Percentiles rank a stretch among this genome's conserved stretches.
Conservation (phyloP, 441 rosid species). For the Gossypium trilobum region DNA sequence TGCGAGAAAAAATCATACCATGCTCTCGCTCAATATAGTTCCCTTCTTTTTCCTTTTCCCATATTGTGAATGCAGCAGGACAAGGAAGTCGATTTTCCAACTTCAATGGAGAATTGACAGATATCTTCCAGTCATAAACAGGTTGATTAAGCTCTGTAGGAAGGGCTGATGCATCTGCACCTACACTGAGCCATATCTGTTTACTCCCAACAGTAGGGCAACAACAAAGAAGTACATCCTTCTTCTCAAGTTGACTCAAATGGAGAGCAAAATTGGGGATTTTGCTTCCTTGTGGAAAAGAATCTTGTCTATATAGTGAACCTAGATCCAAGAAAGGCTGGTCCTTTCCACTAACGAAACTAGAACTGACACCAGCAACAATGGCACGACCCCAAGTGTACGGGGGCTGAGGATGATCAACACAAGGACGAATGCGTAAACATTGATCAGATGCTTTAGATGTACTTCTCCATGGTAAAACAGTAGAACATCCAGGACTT, state of each 20-base stretch:
- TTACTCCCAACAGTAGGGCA: slow-evolving; percentile 48
- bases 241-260: slow-evolving; percentile 84
- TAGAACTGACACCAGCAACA: slow-evolving; percentile 55
- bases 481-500: slow-evolving; percentile 63
- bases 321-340: slow-evolving; percentile 69
- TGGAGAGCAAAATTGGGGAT: slow-evolving; percentile 42
- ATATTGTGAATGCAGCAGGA: slow-evolving; percentile 70
- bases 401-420: slow-evolving; percentile 38
- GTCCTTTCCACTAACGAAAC: slow-evolving; percentile 56
- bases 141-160: slow-evolving; percentile 85
- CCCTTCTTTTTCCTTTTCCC: slow-evolving; percentile 83
- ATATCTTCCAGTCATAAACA: slow-evolving; percentile 94
- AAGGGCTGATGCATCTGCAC: slow-evolving; percentile 86
- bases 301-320: slow-evolving; percentile 49
- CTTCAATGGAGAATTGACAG: slow-evolving; percentile 78
- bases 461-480: slow-evolving; percentile 82
- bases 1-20: slow-evolving; percentile 60
- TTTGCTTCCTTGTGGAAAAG: slow-evolving; percentile 55
- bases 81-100: slow-evolving; percentile 95
- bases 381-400: slow-evolving; percentile 58
- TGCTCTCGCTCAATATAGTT: slow-evolving; percentile 54
- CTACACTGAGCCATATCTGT: slow-evolving; percentile 78
- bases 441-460: slow-evolving; percentile 57
- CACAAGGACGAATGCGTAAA: slow-evolving; percentile 66
- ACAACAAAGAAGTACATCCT: slow-evolving; percentile 74